Evolutionary conservation across 768 basidiomycete genomes (phyloP).

Genomic region (Lactarius hengduanensis): DNA sequence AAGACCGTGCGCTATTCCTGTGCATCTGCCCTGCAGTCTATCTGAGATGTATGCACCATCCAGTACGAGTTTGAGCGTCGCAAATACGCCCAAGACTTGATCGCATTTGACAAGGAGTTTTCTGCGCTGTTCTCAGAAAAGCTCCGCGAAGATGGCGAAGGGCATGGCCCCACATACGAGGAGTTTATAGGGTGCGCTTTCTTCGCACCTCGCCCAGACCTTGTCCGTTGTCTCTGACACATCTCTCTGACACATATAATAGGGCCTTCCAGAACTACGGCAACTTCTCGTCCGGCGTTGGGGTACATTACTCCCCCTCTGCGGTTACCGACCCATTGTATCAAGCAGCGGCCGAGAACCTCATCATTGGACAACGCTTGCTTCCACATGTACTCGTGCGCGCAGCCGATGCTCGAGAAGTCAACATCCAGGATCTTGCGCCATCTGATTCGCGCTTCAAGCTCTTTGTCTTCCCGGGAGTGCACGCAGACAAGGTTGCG

Average conservation of each 20-base stretch:
- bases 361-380: constrained; percentile 52
- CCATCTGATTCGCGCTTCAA: constrained; percentile 51
- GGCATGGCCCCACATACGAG: constrained; percentile 49
- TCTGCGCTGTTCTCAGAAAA: constrained; percentile 55
- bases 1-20: constrained; percentile 40
- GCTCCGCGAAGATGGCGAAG: constrained; percentile 40
- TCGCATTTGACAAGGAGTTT: constrained; percentile 52
- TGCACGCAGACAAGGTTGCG: constrained; percentile 34
- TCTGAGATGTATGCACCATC: background rate
- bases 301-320: constrained; percentile 50
- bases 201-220: background rate
- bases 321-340: constrained; percentile 36
- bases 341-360: constrained; percentile 40
- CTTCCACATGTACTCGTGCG: constrained; percentile 48
- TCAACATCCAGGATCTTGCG: constrained; percentile 51
- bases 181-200: constrained; percentile 44
- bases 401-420: constrained; percentile 45
- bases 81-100: constrained; percentile 53
- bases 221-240: background rate
- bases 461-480: constrained; percentile 44
- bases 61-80: constrained; percentile 56
- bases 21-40: background rate
- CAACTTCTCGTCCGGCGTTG: constrained; percentile 47
- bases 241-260: background rate
- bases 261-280: constrained; percentile 49